Conservation (phyloP, 768 basidiomycete species). For the Serendipita sp. region DNA sequence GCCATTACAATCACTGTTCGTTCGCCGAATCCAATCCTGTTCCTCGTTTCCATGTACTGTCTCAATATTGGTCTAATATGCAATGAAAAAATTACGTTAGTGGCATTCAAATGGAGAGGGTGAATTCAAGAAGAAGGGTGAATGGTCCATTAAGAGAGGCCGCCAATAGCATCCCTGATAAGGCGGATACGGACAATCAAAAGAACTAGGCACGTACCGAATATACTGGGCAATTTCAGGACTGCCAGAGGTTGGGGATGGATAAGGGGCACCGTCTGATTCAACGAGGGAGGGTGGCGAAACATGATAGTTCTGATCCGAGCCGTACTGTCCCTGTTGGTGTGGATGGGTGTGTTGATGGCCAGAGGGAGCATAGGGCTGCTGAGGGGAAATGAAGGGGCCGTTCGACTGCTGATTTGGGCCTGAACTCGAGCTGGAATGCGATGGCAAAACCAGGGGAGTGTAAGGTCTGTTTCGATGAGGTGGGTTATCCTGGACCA, state of each 20-base stretch:
- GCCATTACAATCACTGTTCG: slow-evolving; percentile 93
- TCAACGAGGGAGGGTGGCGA: neutral
- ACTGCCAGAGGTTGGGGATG: neutral
- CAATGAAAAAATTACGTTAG: neutral
- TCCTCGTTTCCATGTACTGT: slow-evolving; percentile 69
- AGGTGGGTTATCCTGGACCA: neutral
- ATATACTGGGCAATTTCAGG: neutral
- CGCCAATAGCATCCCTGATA: neutral
- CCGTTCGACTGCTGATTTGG: neutral
- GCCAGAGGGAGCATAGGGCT: neutral
- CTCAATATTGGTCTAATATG: slow-evolving; percentile 61
- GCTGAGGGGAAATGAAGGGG: neutral
- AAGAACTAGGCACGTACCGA: neutral
- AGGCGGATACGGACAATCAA: neutral
- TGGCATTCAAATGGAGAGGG: too few relatives aligned
- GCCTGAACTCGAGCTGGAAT: neutral
- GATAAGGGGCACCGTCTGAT: neutral
- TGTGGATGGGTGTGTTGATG: neutral
- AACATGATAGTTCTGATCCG: neutral
- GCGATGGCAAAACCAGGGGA: neutral
- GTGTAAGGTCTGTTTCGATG: neutral
- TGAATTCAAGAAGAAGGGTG: too few relatives aligned
- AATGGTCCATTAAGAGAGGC: neutral
- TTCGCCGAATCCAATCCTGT: slow-evolving; percentile 82
- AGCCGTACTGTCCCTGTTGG: too few relatives aligned